A percentile compares a stretch with the other conserved stretches of the same genome.
Conservation (phyloP, 495 filamentous ascomycete genomes). For the Parathielavia hyrcaniae region DNA sequence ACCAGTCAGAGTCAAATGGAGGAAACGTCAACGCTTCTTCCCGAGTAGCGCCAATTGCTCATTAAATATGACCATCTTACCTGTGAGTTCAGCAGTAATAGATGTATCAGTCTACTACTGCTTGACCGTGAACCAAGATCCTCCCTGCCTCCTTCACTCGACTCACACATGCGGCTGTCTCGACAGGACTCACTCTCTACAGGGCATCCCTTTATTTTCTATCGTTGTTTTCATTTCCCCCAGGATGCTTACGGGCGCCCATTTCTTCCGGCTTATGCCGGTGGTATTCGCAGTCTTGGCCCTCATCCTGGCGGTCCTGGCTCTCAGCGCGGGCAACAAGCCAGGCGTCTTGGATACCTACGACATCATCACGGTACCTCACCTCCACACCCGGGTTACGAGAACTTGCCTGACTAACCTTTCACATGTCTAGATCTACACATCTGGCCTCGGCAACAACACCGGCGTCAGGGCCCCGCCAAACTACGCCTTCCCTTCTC, state of each 20-base stretch:
- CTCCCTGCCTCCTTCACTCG: too few relatives aligned
- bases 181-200: too few relatives aligned
- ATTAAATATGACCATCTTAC: too few relatives aligned
- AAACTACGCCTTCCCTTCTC: slow-evolving; percentile 7
- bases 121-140: too few relatives aligned
- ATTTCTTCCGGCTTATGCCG: neutral
- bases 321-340: slow-evolving; percentile 63
- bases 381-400: slow-evolving; percentile 16
- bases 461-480: slow-evolving; percentile 31
- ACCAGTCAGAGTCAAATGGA: too few relatives aligned
- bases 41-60: too few relatives aligned
- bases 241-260: neutral
- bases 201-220: neutral
- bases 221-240: neutral
- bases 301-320: slow-evolving; percentile 62
- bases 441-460: slow-evolving; percentile 53
- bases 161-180: too few relatives aligned
- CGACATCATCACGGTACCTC: slow-evolving; percentile 56
- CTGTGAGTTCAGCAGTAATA: too few relatives aligned
- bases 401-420: neutral
- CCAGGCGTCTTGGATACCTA: slow-evolving; percentile 56
- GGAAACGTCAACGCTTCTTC: too few relatives aligned
- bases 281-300: slow-evolving; percentile 38
- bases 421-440: slow-evolving; percentile 49
- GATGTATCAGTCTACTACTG: too few relatives aligned